A percentile compares a stretch with the other conserved stretches of the same genome.
These are phyloP conservation scores for Onygenales sp. DNA, from an alignment of 2,329 filamentous ascomycete species.

Conservation along the genomic window DNA sequence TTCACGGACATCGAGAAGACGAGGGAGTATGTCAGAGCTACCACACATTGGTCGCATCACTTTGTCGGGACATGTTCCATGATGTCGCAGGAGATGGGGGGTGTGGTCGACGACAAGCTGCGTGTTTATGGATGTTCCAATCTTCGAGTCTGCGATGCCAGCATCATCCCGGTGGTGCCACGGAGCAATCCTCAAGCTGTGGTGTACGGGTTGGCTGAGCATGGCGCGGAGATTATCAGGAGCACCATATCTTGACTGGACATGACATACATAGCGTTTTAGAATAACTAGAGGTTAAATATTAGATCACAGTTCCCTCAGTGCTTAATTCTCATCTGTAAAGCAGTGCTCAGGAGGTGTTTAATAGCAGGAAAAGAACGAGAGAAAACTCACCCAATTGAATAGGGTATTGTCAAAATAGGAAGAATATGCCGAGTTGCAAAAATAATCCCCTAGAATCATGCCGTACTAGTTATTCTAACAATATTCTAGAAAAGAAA, in stretches of 20 bases:
- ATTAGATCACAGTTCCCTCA: background rate
- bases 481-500: too few species aligned
- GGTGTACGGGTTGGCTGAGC: background rate
- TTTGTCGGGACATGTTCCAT: constrained; percentile 20
- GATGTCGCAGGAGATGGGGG: constrained; percentile 12
- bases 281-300: background rate
- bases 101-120: constrained; percentile 20
- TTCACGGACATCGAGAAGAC: constrained; percentile 10
- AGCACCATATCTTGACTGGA: background rate
- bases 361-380: too few species aligned
- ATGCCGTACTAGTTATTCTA: too few species aligned
- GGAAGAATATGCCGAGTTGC: too few species aligned
- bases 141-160: constrained; percentile 20
- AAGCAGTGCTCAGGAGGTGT: background rate
- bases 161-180: constrained; percentile 21
- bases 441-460: too few species aligned
- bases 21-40: constrained; percentile 11
- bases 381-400: too few species aligned
- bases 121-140: constrained; percentile 19
- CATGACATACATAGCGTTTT: background rate
- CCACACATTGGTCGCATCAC: constrained; percentile 10
- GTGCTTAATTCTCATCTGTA: constrained; percentile 1
- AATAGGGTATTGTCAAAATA: too few species aligned
- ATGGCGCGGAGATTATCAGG: constrained; percentile 1
- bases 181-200: constrained; percentile 19